Evolutionary conservation across 345 rosid species (phyloP).

Genomic region (Bruguiera gymnorhiza): DNA sequence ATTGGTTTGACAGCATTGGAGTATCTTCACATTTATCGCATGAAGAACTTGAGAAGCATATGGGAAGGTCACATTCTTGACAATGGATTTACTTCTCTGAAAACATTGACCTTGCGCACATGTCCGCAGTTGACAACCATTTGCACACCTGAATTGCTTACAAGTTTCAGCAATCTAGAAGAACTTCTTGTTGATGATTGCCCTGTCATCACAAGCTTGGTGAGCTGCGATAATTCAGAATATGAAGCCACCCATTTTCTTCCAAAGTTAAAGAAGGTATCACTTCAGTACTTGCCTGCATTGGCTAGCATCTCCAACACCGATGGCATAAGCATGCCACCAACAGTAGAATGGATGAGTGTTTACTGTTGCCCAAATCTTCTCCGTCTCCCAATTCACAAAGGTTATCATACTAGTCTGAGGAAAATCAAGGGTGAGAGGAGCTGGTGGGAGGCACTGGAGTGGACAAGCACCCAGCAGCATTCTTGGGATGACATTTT

Average conservation of each 20-base stretch:
- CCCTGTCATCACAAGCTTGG: constrained; percentile 1
- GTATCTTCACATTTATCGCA: constrained; percentile 17
- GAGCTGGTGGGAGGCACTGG: not conserved
- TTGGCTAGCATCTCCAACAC: constrained; percentile 3
- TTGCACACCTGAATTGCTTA: constrained; percentile 11
- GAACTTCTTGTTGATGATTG: constrained; percentile 21
- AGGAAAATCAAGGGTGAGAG: not conserved
- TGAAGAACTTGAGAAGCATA: constrained; percentile 13
- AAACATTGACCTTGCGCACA: not conserved
- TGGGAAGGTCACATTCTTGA: not conserved
- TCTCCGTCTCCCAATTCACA: not conserved
- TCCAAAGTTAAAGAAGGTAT: constrained; percentile 6
- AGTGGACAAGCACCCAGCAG: not conserved
- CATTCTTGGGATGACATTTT: not conserved
- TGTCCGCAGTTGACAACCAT: constrained; percentile 3
- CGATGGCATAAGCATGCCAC: not conserved
- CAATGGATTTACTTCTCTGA: not conserved
- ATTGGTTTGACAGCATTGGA: constrained; percentile 11
- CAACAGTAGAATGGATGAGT: not conserved
- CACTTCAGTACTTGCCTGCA: constrained; percentile 12
- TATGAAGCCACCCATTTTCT: not conserved
- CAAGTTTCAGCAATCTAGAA: constrained; percentile 13
- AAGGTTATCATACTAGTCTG: not conserved
- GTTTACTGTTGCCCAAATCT: not conserved
- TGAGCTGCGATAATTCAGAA: not conserved